phyloP scores from a whole-genome alignment of 2,329 filamentous ascomycete genomes.

The Neopestalotiopsis sp. region DNA sequence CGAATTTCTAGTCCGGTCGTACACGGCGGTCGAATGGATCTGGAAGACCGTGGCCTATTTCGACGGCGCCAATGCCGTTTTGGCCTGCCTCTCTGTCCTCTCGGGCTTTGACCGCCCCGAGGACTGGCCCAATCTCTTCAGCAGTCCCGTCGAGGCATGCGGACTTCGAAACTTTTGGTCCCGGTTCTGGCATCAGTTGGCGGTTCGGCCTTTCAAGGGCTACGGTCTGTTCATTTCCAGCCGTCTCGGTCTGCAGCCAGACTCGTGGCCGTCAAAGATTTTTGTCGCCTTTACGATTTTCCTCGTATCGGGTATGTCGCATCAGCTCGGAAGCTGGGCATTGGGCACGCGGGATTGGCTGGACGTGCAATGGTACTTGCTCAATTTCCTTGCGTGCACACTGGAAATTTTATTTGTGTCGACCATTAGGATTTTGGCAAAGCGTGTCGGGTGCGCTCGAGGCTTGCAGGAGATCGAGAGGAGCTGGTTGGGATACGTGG shows the following conservation, averaged over 20 bases:
- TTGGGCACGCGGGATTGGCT: conserved; percentile 19
- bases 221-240: background rate
- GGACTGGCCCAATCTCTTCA: background rate
- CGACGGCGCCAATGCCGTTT: conserved; percentile 20
- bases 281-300: conserved; percentile 22
- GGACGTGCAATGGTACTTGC: conserved; percentile 24
- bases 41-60: conserved; percentile 21
- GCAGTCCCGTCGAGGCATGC: background rate
- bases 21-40: conserved; percentile 16
- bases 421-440: background rate
- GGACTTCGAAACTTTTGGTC: conserved; percentile 23
- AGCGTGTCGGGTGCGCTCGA: background rate
- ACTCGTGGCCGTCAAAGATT: background rate
- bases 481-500: background rate
- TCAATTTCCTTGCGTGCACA: conserved; percentile 23
- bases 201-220: conserved; percentile 8
- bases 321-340: conserved; percentile 21
- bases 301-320: conserved; percentile 22
- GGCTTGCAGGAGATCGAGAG: background rate
- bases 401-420: background rate
- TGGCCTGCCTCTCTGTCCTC: background rate
- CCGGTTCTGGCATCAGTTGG: conserved; percentile 17
- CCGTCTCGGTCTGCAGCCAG: background rate
- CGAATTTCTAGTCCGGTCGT: conserved; percentile 12
- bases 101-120: background rate